Evolutionary conservation across 257 asterid genomes (phyloP).

Genomic region (Orobanche coerulescens): DNA sequence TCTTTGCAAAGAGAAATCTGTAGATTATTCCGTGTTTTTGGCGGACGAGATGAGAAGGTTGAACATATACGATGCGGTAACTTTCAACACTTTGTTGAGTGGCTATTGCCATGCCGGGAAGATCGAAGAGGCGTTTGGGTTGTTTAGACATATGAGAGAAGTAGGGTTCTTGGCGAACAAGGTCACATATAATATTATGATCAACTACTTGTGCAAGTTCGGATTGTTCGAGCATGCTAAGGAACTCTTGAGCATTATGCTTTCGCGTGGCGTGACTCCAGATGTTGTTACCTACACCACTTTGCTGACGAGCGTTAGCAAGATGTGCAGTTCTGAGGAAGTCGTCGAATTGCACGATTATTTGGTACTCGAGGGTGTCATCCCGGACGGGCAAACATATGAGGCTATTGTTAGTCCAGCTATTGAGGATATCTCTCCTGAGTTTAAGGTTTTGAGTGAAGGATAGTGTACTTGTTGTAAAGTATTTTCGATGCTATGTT

Average conservation of each 20-base stretch:
- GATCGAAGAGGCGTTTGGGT: conserved; percentile 35
- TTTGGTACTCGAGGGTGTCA: conserved; percentile 48
- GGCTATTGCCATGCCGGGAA: conserved; percentile 44
- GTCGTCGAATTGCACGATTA: conserved; percentile 49
- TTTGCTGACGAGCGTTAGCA: conserved; percentile 35
- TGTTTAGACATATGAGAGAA: conserved; percentile 47
- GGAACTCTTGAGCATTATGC: conserved; percentile 40
- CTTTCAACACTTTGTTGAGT: conserved; percentile 52
- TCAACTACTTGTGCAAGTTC: conserved; percentile 43
- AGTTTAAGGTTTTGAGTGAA: neutral
- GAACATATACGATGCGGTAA: conserved; percentile 38
- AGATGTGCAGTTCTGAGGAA: conserved; percentile 34
- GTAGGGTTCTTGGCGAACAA: conserved; percentile 35
- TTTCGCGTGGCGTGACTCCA: conserved; percentile 36
- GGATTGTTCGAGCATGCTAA: conserved; percentile 53
- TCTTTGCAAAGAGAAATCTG: conserved; percentile 45
- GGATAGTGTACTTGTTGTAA: conserved; percentile 9
- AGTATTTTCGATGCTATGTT: too few species aligned
- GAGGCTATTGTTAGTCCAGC: conserved; percentile 35
- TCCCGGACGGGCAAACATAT: conserved; percentile 35
- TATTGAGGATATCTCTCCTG: conserved; percentile 18
- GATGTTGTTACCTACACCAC: conserved; percentile 53
- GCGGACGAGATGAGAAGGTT: conserved; percentile 36
- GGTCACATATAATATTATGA: conserved; percentile 51
- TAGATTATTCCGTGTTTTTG: conserved; percentile 33